Evolutionary conservation across 164 flowering plant species (phyloP).

Genomic region (Echeveria elegans): DNA sequence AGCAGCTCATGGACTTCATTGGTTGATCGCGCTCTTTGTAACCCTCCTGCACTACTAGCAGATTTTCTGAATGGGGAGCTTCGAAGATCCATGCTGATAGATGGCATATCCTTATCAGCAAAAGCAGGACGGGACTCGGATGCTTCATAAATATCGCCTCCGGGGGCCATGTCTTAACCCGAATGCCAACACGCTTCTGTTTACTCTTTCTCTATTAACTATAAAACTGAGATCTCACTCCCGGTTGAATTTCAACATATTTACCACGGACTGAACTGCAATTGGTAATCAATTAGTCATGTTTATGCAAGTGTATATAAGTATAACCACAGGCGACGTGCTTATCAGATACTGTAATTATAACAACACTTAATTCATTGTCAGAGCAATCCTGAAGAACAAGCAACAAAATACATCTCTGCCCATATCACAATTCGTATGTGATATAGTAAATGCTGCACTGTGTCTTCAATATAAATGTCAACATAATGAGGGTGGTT

Average conservation of each 20-base stretch:
- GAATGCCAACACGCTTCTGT: too few relatives aligned
- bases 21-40: too few relatives aligned
- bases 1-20: too few relatives aligned
- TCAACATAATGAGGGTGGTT: not conserved
- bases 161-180: slow-evolving; percentile 17
- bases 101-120: slow-evolving; percentile 17
- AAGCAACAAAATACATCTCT: not conserved
- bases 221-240: not conserved
- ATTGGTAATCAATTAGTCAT: too few relatives aligned
- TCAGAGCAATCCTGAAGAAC: not conserved
- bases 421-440: not conserved
- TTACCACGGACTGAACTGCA: not conserved
- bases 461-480: not conserved
- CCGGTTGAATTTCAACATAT: not conserved
- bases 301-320: too few relatives aligned
- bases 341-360: not conserved
- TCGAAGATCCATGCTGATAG: slow-evolving; percentile 17
- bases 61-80: slow-evolving; percentile 20
- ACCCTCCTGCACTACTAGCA: slow-evolving; percentile 17
- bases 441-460: not conserved
- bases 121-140: slow-evolving; percentile 13
- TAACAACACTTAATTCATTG: not conserved
- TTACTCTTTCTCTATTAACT: not conserved
- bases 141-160: slow-evolving; percentile 21
- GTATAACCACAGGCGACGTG: not conserved